Conservation (phyloP, 768 basidiomycete genomes). For the Naganishia onofrii region DNA sequence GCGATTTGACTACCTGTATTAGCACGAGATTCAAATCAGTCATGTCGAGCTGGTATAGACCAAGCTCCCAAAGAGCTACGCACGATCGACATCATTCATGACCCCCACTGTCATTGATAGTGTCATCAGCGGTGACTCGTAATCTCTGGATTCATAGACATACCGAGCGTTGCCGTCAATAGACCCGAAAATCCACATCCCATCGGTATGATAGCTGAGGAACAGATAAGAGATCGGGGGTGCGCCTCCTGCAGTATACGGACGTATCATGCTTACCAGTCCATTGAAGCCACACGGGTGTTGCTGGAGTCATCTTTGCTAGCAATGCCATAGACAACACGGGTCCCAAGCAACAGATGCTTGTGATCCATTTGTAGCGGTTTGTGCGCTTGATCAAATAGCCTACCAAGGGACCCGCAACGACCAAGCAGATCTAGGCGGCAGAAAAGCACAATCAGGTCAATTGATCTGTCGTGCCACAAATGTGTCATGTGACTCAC, state of each 20-base stretch:
- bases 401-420: constrained; percentile 30
- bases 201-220: constrained; percentile 29
- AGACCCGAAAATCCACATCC: constrained; percentile 31
- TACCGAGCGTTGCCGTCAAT: constrained; percentile 27
- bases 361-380: constrained; percentile 33
- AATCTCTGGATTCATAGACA: background rate
- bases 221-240: too few species aligned
- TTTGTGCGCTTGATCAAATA: constrained; percentile 27
- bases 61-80: background rate
- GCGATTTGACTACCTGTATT: constrained; percentile 28
- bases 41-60: background rate
- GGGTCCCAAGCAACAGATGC: constrained; percentile 29
- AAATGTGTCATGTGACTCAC: background rate
- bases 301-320: background rate
- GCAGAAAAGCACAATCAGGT: background rate
- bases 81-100: constrained; percentile 32
- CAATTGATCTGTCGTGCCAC: background rate
- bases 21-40: background rate
- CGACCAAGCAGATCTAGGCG: constrained; percentile 27
- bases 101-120: constrained; percentile 10
- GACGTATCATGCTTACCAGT: background rate
- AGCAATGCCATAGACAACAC: constrained; percentile 31
- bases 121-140: background rate
- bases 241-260: background rate
- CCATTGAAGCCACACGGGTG: constrained; percentile 29